Conservation (phyloP, 331 rosid genomes). For the Telfairia occidentalis region DNA sequence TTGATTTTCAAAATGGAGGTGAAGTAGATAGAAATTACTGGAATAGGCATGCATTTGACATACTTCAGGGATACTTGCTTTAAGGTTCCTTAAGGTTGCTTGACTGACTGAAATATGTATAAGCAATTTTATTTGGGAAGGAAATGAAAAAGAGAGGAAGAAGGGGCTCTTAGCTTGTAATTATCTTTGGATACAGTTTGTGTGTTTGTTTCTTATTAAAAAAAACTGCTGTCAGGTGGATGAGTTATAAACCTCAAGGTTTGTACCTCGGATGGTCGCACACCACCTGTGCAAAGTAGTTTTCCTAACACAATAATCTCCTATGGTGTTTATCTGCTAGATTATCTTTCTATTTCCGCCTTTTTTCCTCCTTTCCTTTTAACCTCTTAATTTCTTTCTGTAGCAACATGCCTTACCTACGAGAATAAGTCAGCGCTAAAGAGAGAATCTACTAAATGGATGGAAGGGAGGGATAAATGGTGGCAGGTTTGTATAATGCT, state of each 20-base stretch:
- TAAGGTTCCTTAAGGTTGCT: background rate
- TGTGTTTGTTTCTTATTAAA: background rate
- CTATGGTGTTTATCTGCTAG: background rate
- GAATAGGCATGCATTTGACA: background rate
- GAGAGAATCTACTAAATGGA: constrained; percentile 68
- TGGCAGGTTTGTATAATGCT: constrained; percentile 74
- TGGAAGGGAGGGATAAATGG: constrained; percentile 76
- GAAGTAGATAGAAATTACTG: background rate
- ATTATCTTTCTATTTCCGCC: background rate
- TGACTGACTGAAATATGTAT: too few species aligned
- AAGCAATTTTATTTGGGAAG: too few species aligned
- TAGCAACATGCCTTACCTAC: constrained; percentile 65
- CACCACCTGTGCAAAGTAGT: background rate
- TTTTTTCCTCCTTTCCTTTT: background rate
- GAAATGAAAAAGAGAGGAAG: too few species aligned
- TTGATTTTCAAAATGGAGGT: background rate
- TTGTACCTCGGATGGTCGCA: background rate
- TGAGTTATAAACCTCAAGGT: background rate
- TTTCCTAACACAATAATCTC: background rate
- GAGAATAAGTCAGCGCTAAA: constrained; percentile 53
- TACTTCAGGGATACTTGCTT: background rate
- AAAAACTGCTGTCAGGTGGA: background rate
- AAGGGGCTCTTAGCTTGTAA: too few species aligned
- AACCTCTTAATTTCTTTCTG: constrained; percentile 1
- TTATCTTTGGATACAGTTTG: background rate